Base-by-base conservation (phyloP, 2,329 filamentous ascomycete genomes). In the Passalora sequoiae region DNA sequence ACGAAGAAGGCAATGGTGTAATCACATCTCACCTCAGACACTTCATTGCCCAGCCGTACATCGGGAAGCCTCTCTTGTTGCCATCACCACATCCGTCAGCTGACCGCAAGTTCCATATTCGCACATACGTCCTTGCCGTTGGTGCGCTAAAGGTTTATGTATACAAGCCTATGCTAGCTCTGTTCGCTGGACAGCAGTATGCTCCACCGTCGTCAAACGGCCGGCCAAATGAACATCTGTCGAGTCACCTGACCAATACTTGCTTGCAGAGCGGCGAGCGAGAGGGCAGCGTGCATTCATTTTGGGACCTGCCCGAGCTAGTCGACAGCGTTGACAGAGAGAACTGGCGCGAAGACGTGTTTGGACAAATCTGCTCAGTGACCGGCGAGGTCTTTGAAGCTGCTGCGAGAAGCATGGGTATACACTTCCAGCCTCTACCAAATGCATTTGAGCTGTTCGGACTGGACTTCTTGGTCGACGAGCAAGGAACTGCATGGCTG, bases 11-110 rank as follows among this genome's bases (percentile, higher is more conserved):
- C 3, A 61, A 64, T 17, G 74, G 72, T 56, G 84, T 96, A 53
- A 84, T 87, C 43, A 87, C 91, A 3, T 92, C 86, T 1, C 89
- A 96, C 61, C 81, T 98, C 38, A 84, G 92, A 46, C 91, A 98
- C 69, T 98, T 98, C 69, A 81, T 97, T 59, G 89, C 85, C 4
- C 92, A 98, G 66, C 87, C 88, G 1, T 98, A 98, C 66, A 91
- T 98, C 58, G 79, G 94, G 64, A 86, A 84, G 1, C 89, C 91
- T 0, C 77, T 97, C 3, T 75, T 96, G 9, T 70, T 91, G 16
- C 52, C 60, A 1, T 30, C 39, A 9, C 12, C 73, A 71, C 2
- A 75, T 72, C 20, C 70, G 12, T 54, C 53, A 25, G 76, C 76
- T 21, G 72, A 75, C 48, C 79, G 85, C 51, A 98, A 98, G 67